Conservation (phyloP, 768 basidiomycete genomes). For the Tulasnella sp. region DNA sequence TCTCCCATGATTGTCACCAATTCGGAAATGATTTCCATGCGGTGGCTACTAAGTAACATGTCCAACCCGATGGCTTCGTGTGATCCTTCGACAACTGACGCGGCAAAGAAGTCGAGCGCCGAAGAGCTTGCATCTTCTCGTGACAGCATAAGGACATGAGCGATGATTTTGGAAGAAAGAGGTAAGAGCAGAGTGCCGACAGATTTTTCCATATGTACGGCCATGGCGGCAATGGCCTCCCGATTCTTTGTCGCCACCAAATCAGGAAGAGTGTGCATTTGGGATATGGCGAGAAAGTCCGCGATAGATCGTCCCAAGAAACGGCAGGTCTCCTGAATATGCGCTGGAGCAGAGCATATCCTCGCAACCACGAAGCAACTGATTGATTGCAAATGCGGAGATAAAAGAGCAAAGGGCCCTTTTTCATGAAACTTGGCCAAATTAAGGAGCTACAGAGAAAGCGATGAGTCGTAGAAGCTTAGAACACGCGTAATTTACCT, state of each 20-base stretch:
- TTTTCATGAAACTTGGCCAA: conserved; percentile 50
- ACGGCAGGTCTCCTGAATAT: conserved; percentile 55
- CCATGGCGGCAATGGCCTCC: conserved; percentile 50
- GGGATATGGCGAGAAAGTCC: conserved; percentile 54
- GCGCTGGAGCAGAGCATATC: conserved; percentile 43
- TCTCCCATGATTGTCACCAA: conserved; percentile 72
- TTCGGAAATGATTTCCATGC: conserved; percentile 59
- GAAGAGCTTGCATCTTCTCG: conserved; percentile 32
- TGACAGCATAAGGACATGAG: conserved; percentile 53
- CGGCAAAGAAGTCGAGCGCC: conserved; percentile 50
- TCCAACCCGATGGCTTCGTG: conserved; percentile 33
- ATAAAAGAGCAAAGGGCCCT: conserved; percentile 50
- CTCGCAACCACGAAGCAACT: conserved; percentile 52
- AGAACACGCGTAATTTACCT: conserved; percentile 16
- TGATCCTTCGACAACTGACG: conserved; percentile 41
- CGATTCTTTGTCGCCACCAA: conserved; percentile 53
- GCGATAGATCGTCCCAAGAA: conserved; percentile 45
- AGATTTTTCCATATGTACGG: conserved; percentile 36
- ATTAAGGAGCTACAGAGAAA: conserved; percentile 38
- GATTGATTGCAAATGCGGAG: conserved; percentile 57
- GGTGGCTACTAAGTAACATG: conserved; percentile 47
- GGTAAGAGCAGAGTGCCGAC: conserved; percentile 42
- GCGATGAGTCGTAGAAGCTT: neutral
- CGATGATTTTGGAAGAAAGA: conserved; percentile 49
- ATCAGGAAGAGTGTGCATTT: conserved; percentile 53